phyloP scores from a whole-genome alignment of 495 filamentous ascomycete species.

The Letharia lupina region DNA sequence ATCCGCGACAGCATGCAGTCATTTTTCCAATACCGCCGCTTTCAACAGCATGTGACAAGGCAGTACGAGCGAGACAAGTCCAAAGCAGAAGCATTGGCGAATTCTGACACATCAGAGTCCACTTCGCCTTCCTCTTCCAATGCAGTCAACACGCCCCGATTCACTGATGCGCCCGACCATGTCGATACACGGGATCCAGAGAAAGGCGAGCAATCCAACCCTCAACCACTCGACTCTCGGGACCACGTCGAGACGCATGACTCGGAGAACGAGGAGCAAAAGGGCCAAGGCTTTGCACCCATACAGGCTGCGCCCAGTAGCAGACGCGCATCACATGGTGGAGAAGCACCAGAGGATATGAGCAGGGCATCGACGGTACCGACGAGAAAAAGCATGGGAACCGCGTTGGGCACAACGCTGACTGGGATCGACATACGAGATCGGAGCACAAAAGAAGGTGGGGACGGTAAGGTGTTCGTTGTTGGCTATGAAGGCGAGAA shows the following conservation, averaged over 20 bases:
- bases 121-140: conserved; percentile 3
- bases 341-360: conserved; percentile 18
- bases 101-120: not conserved
- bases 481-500: conserved; percentile 49
- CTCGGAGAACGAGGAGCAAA: conserved; percentile 9
- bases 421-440: conserved; percentile 36
- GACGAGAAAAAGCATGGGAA: conserved; percentile 28
- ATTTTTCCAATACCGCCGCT: conserved; percentile 36
- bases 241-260: not conserved
- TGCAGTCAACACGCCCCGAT: not conserved
- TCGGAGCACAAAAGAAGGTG: conserved; percentile 26
- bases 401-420: conserved; percentile 29
- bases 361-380: conserved; percentile 9
- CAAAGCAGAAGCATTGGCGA: conserved; percentile 16
- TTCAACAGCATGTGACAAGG: conserved; percentile 30
- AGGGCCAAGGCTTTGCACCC: conserved; percentile 21
- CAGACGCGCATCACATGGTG: conserved; percentile 10
- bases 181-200: conserved; percentile 14
- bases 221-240: not conserved
- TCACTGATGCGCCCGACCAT: not conserved
- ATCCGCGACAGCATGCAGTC: conserved; percentile 30
- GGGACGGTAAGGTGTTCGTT: conserved; percentile 43
- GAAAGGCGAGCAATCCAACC: conserved; percentile 15
- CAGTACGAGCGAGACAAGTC: conserved; percentile 26
- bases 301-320: not conserved